phyloP scores from a whole-genome alignment of 164 flowering plant genomes.

The Cinnamomum micranthum region DNA sequence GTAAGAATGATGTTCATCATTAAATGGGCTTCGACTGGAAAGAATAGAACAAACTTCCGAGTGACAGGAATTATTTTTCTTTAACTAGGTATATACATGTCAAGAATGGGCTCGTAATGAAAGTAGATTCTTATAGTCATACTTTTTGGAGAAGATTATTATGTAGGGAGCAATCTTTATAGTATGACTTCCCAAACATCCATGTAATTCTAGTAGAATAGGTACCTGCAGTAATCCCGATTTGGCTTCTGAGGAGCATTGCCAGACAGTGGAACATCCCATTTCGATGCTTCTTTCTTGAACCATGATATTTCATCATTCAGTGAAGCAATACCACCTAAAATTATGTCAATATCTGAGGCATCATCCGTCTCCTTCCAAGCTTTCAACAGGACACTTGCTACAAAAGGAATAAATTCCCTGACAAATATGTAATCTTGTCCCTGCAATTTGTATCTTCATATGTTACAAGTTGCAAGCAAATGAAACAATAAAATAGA shows the following conservation, averaged over 20 bases:
- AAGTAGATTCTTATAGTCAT: no score
- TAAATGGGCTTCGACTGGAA: not conserved
- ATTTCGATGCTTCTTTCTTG: conserved; percentile 71
- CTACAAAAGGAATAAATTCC: conserved; percentile 64
- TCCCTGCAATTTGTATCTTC: conserved; percentile 44
- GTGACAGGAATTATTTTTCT: no score
- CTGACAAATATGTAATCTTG: conserved; percentile 86
- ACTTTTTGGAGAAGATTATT: no score
- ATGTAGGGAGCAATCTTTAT: not conserved
- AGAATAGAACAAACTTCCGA: no score
- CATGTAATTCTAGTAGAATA: not conserved
- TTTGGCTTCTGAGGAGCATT: conserved; percentile 52
- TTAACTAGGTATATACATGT: no score
- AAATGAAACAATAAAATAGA: not conserved
- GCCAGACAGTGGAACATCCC: conserved; percentile 44
- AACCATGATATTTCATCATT: conserved; percentile 86
- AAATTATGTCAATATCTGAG: conserved; percentile 56
- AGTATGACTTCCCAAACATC: not conserved
- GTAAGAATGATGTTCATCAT: not conserved
- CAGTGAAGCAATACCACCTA: conserved; percentile 68
- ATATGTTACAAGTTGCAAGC: not conserved
- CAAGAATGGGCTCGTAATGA: no score
- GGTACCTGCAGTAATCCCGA: conserved; percentile 68
- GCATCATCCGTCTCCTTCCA: conserved; percentile 48
- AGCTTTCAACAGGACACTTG: conserved; percentile 66